Evolutionary conservation across 352 stramenopile species (phyloP), one percentile per base, ranked within the genome.

Genomic region (Pythium grandisporangium): DNA sequence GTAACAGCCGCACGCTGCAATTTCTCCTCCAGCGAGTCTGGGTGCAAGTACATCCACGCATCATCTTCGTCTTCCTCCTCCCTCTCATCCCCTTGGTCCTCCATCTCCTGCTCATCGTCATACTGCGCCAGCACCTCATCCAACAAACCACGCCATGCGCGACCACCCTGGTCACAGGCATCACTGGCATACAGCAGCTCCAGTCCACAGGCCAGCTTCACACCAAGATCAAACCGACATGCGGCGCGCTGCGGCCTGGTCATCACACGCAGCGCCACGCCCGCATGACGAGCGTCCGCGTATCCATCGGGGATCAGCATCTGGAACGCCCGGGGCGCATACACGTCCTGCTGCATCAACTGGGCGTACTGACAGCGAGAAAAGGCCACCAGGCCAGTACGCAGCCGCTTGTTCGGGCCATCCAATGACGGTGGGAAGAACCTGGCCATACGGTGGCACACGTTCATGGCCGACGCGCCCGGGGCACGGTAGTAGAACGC

Each of bases 361-460:
- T 91, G 73, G 19, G 80, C 80, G 40, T 83, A 93, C 64, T 86
- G 85, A 19, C 72, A 81, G 40, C 75, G 69, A n/a, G 80, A 82
- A 34, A 93, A 86, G 13, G 64, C 62, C 23, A 91, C 61, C 41
- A 64, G 58, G 14, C 51, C 44, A 20, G 62, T 50, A 5, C 21
- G 19, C 14, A n/a, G 22, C 2, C 6, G 20, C 2, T 6, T 21
- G n/a, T n/a, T n/a, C n/a, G n/a, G n/a, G n/a, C n/a, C n/a, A n/a
- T n/a, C n/a, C n/a, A n/a, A n/a, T n/a, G n/a, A n/a, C n/a, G n/a
- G n/a, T 8, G 69, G 58, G 16, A 64, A 41, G 30, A 93, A 85
- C 2, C 32, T 41, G 3, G 48, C 32, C 80, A 93, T 91, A 8
- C 67, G 66, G 5, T 43, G 40, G 42, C 74, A 89, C 4, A 85